Conservation (phyloP, 345 rosid species). For the Eucalyptus marginata region DNA sequence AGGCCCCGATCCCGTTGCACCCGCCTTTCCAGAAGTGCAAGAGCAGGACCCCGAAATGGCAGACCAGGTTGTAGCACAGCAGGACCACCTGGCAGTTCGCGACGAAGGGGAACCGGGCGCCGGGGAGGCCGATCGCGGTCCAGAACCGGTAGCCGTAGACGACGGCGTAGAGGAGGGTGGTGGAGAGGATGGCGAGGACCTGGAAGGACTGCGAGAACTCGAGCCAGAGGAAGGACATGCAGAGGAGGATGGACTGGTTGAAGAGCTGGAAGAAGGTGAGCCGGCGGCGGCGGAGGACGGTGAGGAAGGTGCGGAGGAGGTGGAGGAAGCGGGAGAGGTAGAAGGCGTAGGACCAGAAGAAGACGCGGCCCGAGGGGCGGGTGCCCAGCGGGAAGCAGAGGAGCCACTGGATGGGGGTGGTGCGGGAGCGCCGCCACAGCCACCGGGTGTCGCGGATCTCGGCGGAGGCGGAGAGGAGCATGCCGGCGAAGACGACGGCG, state of each 20-base stretch:
- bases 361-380: constrained; percentile 96
- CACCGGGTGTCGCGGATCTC: constrained; percentile 89
- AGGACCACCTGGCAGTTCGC: constrained; percentile 50
- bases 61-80: constrained; percentile 48
- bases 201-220: constrained; percentile 88
- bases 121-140: constrained; percentile 71
- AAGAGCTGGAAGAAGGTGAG: constrained; percentile 47
- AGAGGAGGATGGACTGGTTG: constrained; percentile 57
- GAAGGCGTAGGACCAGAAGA: constrained; percentile 90
- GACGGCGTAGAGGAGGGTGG: constrained; percentile 54
- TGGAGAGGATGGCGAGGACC: constrained; percentile 58
- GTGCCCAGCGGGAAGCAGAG: constrained; percentile 96
- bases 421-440: constrained; percentile 56
- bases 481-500: constrained; percentile 57
- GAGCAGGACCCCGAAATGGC: constrained; percentile 71
- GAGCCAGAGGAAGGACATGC: constrained; percentile 84
- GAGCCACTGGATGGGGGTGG: constrained; percentile 80
- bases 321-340: constrained; percentile 86
- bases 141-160: constrained; percentile 93
- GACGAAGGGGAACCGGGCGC: constrained; percentile 67
- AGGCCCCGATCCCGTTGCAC: constrained; percentile 87
- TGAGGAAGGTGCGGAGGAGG: constrained; percentile 57
- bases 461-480: constrained; percentile 56
- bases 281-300: constrained; percentile 36
- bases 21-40: constrained; percentile 80